Conservation (phyloP, 2,329 filamentous ascomycete species). For the Meredithiella fracta region DNA sequence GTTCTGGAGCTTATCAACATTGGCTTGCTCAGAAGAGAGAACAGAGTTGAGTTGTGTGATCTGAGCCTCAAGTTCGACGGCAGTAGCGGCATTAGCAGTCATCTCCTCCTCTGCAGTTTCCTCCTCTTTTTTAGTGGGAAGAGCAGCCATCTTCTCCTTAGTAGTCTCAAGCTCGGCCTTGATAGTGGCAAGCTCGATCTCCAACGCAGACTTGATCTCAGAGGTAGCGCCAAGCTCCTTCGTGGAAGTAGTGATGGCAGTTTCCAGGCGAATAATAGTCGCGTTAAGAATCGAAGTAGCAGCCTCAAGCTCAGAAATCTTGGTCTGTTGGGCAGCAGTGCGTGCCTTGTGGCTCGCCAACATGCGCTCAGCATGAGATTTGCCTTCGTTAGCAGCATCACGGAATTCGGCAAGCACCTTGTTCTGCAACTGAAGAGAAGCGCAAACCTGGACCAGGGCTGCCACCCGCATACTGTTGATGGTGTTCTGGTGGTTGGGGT, state of each 20-base stretch:
- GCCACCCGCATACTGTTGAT: slow-evolving; percentile 7
- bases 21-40: slow-evolving; percentile 4
- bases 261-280: slow-evolving; percentile 1
- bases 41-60: slow-evolving; percentile 3
- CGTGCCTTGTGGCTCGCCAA: slow-evolving; percentile 4
- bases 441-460: slow-evolving; percentile 9
- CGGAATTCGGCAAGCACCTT: slow-evolving; percentile 4
- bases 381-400: slow-evolving; percentile 2
- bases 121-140: background rate
- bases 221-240: background rate
- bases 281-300: slow-evolving; percentile 1
- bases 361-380: background rate
- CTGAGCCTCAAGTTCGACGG: slow-evolving; percentile 2
- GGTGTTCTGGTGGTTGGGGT: slow-evolving; percentile 8
- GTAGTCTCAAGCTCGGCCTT: background rate
- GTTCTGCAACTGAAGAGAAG: slow-evolving; percentile 10
- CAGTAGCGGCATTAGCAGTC: background rate
- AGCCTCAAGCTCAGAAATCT: slow-evolving; percentile 9
- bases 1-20: slow-evolving; percentile 7
- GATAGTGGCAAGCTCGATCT: slow-evolving; percentile 5
- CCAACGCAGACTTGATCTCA: background rate
- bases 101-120: background rate
- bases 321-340: slow-evolving; percentile 2
- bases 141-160: slow-evolving; percentile 4
- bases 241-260: background rate